These are phyloP conservation scores for Hypomontagnella submonticulosa DNA, from an alignment of 495 filamentous ascomycete genomes.

Conservation along the genomic window DNA sequence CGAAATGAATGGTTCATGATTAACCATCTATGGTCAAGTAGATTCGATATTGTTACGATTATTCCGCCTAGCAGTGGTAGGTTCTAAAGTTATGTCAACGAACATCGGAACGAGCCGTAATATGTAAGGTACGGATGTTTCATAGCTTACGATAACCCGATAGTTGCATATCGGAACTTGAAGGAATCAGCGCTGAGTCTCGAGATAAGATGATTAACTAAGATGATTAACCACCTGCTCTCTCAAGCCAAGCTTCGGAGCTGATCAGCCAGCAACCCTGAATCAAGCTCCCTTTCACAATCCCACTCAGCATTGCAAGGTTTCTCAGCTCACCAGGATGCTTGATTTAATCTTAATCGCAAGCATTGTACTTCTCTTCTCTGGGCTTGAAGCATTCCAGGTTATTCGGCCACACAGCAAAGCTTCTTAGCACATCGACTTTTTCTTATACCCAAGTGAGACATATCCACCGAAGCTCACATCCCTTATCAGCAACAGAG, in stretches of 20 bases:
- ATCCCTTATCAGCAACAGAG: conserved; percentile 27
- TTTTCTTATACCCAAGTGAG: conserved; percentile 4
- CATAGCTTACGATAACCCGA: too few relatives aligned
- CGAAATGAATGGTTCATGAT: too few relatives aligned
- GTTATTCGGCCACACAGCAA: not conserved
- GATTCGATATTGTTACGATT: too few relatives aligned
- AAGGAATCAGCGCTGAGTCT: not conserved
- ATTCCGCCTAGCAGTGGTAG: too few relatives aligned
- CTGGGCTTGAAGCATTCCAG: too few relatives aligned
- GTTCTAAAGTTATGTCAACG: too few relatives aligned
- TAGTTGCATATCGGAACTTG: not conserved
- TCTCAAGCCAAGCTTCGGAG: conserved; percentile 29
- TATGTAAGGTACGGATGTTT: too few relatives aligned
- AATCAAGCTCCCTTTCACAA: conserved; percentile 7
- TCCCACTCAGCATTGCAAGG: not conserved
- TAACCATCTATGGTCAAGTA: too few relatives aligned
- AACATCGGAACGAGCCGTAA: too few relatives aligned
- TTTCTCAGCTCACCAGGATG: conserved; percentile 3
- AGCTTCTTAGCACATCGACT: too few relatives aligned
- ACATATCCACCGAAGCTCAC: conserved; percentile 14
- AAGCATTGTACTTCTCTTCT: too few relatives aligned
- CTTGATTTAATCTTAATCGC: not conserved
- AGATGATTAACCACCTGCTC: conserved; percentile 26
- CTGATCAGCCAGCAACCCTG: conserved; percentile 22
- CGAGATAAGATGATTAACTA: conserved; percentile 28